phyloP scores from a whole-genome alignment of 805 yeast genomes.

The Schwanniomyces yamadae region DNA sequence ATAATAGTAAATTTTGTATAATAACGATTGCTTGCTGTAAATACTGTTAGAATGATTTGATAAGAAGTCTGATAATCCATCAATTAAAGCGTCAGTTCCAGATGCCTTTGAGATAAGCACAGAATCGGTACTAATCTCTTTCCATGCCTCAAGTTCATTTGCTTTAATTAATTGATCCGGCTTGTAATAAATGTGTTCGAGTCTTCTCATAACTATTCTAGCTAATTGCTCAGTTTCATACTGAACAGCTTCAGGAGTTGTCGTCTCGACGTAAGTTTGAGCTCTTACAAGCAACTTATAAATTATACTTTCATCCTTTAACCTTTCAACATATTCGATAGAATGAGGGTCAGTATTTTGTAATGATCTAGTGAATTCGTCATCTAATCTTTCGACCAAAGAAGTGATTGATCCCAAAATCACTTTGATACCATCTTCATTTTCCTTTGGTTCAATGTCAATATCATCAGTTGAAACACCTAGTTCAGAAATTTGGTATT shows the following conservation, averaged over 20 bases:
- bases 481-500: slow-evolving; percentile 70
- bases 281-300: slow-evolving; percentile 78
- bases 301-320: slow-evolving; percentile 79
- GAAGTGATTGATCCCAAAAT: slow-evolving; percentile 84
- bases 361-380: slow-evolving; percentile 85
- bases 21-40: slow-evolving; percentile 78
- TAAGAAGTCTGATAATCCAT: slow-evolving; percentile 62
- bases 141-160: slow-evolving; percentile 79
- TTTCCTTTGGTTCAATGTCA: slow-evolving; percentile 62
- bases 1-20: slow-evolving; percentile 83
- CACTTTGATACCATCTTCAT: slow-evolving; percentile 61
- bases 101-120: slow-evolving; percentile 31
- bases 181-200: slow-evolving; percentile 92
- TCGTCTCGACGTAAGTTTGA: slow-evolving; percentile 79
- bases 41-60: slow-evolving; percentile 64
- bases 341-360: slow-evolving; percentile 93
- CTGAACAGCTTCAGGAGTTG: slow-evolving; percentile 43
- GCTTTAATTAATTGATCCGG: slow-evolving; percentile 69
- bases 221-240: slow-evolving; percentile 59
- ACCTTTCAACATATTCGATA: slow-evolving; percentile 85
- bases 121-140: slow-evolving; percentile 32
- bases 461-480: slow-evolving; percentile 72
- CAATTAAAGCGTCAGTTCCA: slow-evolving; percentile 51
- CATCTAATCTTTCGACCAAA: slow-evolving; percentile 89
- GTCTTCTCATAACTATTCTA: slow-evolving; percentile 76